Percentiles rank a stretch among this genome's conserved stretches.
phyloP scores from a whole-genome alignment of 345 rosid genomes.

The Populus davidiana region DNA sequence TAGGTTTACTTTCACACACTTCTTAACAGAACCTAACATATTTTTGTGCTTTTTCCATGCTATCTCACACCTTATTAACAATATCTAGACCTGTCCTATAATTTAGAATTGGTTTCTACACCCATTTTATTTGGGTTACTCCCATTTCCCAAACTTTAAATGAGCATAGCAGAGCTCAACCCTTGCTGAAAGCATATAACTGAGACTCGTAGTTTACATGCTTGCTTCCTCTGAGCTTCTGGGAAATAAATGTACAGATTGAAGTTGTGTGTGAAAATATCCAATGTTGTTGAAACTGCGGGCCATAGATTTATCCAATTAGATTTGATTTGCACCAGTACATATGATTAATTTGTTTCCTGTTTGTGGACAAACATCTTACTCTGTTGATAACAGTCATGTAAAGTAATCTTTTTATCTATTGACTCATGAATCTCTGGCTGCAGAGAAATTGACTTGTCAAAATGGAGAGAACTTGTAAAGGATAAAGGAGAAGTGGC shows the following conservation, averaged over 20 bases:
- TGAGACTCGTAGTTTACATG: background rate
- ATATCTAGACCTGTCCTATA: background rate
- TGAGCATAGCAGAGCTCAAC: background rate
- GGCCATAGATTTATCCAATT: background rate
- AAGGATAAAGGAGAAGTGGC: slow-evolving; percentile 69
- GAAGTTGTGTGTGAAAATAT: background rate
- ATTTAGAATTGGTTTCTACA: background rate
- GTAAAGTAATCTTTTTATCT: background rate
- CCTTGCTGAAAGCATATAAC: background rate
- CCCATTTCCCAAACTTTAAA: background rate
- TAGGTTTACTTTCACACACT: background rate
- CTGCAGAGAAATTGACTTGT: slow-evolving; percentile 75
- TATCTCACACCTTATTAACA: background rate
- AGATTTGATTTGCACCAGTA: background rate
- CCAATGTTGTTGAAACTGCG: background rate
- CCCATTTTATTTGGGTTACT: background rate
- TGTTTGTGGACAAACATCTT: background rate
- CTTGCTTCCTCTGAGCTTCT: background rate
- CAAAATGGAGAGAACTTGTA: slow-evolving; percentile 76
- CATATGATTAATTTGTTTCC: background rate
- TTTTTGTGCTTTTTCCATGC: background rate
- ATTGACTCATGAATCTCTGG: slow-evolving; percentile 13
- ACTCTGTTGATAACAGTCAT: background rate
- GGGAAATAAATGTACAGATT: background rate
- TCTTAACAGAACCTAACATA: background rate